Base-by-base conservation (phyloP, 1,284 basidiomycete species). In the Phellopilus nigrolimitatus region DNA sequence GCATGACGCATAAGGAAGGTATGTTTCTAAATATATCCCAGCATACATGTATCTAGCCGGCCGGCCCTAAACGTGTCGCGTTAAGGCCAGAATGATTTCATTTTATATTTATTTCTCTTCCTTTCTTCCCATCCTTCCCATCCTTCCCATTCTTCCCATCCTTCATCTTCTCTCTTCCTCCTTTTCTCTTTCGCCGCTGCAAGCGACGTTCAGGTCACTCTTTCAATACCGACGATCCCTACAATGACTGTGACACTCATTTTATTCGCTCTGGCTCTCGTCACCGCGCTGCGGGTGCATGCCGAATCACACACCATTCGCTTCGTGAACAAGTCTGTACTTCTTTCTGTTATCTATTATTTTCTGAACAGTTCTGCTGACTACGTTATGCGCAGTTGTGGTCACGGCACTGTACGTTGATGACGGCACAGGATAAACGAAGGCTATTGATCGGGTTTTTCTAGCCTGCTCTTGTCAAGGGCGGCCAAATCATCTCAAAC, bases 271-370 rank as follows among this genome's bases (percentile, higher is more conserved):
- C 36, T 68, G 50, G 57, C 44, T 4, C 13, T 66, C 47, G 51
- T 62, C 38, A 57, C 60, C 50, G 56, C 60, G 28, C 57, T 60
- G 34, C 53, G 57, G 15, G 67, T 61, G 37, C 58, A 56, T 10
- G 67, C 68, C 5, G 70, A 71, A 53, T 52, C 60, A 13, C 70
- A 71, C 56, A 71, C 64, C 37, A 59, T 71, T 45, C 56, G 59
- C 12, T 71, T 71, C 40, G 53, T 64, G 33, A 71, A 71, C 60
- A 57, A 64, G 69, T 71, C 43, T 47, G 64, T 62, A 12, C 30
- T 21, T 21, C 33, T 15, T 6, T 7, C 42, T 25, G n/a, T n/a
- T n/a, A n/a, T n/a, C n/a, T n/a, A n/a, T n/a, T n/a, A n/a, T n/a
- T n/a, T n/a, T n/a, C n/a, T n/a, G n/a, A n/a, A n/a, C n/a, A n/a